Percentiles rank a stretch among this genome's conserved stretches.
Conservation (phyloP, 1,284 basidiomycete species). For the Trametes pubescens region DNA sequence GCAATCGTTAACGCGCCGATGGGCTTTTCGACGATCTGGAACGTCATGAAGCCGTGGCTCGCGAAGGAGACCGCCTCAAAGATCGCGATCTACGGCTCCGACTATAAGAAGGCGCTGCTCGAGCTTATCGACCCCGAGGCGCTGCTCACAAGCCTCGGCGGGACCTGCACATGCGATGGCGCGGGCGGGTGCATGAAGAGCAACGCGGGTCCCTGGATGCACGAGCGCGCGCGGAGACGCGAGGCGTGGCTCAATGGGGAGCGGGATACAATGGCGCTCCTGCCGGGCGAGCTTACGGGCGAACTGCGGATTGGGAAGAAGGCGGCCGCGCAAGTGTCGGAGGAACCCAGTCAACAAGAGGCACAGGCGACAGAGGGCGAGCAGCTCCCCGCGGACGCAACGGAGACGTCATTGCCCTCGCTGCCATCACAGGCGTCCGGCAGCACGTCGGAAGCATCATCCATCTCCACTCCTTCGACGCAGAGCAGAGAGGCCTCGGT, state of each 20-base stretch:
- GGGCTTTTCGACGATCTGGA: conserved; percentile 76
- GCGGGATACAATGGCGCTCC: conserved; percentile 32
- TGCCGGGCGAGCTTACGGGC: conserved; percentile 27
- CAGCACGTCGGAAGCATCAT: conserved; percentile 24
- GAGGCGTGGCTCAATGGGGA: conserved; percentile 49
- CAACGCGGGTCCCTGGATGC: conserved; percentile 74
- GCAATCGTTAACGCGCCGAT: conserved; percentile 74
- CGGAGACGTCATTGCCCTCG: not conserved
- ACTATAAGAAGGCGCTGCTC: conserved; percentile 63
- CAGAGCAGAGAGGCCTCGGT: conserved; percentile 24
- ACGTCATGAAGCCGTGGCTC: conserved; percentile 71
- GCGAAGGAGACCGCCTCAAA: conserved; percentile 75
- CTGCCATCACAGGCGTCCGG: conserved; percentile 4
- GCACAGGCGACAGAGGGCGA: not conserved
- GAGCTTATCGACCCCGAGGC: conserved; percentile 64
- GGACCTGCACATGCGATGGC: conserved; percentile 61
- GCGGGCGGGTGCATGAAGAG: conserved; percentile 66
- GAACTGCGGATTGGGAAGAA: not conserved
- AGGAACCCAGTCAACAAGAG: not conserved
- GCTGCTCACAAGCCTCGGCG: conserved; percentile 52
- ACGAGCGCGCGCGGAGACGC: conserved; percentile 61
- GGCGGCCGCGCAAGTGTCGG: not conserved
- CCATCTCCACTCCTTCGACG: conserved; percentile 19
- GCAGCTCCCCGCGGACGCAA: not conserved
- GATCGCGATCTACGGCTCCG: conserved; percentile 65